Evolutionary conservation across 1,139 yeast species (phyloP), one percentile per base, ranked within the genome.

Genomic region (Pichia sp.): DNA sequence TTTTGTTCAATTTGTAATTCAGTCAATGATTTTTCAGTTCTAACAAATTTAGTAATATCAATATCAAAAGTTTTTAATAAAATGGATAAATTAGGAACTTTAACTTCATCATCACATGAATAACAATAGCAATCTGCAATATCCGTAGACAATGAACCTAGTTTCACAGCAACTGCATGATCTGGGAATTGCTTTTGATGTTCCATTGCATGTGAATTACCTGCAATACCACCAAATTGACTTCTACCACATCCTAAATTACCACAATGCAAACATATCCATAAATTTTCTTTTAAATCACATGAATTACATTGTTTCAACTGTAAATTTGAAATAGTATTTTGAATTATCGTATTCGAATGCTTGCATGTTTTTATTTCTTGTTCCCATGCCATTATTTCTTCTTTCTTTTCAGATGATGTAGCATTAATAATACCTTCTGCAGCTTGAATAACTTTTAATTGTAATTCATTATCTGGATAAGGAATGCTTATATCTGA

Each of bases 241-340:
- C 81, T 81, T 53, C 99, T 73, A 23, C 97, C 97, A 67, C 99
- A 92, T 2, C 97, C 97, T 10, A 89, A 60, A 37, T 75, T 71
- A 1, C 97, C 98, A 71, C 98, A 92, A 37, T 77, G 77, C 35
- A 92, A 67, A 68, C 99, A 92, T 24, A 92, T 73, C 99, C 99
- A 92, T 41, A 92, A 67, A 59, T 92, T 92, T 54, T 82, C 85
- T 31, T 66, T 64, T 51, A 90, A 68, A 0, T 78, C 92, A 66
- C 97, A 90, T 23, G 67, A 66, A 3, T 64, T 53, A 65, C 97
- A 86, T 46, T 76, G 67, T 0, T 71, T 58, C 16, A 79, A 59
- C 32, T 74, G 72, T 8, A 68, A 49, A 6, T 58, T 51, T 1
- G 54, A 43, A 1, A 57, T 49, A 3, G 61, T 56, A 0, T 58